Conservation (phyloP, 768 basidiomycete species). For the Suillus luteus region DNA sequence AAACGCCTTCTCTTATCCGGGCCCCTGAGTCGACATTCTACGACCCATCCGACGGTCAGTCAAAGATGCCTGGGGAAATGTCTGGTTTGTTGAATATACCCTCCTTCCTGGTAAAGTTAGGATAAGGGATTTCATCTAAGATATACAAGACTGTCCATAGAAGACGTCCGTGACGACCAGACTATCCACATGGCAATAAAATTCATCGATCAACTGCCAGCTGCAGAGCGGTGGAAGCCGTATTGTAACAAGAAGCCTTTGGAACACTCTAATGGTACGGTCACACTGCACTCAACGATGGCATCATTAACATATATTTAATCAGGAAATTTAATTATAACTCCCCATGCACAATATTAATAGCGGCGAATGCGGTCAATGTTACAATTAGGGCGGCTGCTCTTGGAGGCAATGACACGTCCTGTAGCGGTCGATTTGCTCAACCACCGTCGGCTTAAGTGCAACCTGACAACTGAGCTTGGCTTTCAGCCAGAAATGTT, state of each 20-base stretch:
- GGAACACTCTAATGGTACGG: not conserved
- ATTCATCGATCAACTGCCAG: not conserved
- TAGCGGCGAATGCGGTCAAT: too few species aligned
- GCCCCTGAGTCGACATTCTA: not conserved
- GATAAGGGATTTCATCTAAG: not conserved
- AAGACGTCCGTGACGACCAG: not conserved
- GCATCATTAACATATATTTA: not conserved
- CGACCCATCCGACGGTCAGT: not conserved
- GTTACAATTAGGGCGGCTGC: not conserved
- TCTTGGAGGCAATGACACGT: not conserved
- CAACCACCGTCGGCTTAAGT: not conserved
- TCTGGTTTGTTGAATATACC: not conserved
- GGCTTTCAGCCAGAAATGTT: not conserved
- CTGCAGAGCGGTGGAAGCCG: not conserved
- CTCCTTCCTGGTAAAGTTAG: not conserved
- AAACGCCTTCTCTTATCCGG: not conserved
- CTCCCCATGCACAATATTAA: too few species aligned
- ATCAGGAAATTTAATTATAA: not conserved
- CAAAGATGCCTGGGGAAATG: not conserved
- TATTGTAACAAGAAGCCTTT: not conserved
- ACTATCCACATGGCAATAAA: not conserved
- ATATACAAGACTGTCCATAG: not conserved
- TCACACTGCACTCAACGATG: not conserved
- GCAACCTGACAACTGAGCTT: not conserved
- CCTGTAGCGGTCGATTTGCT: not conserved